Evolutionary conservation across 1,139 yeast species (phyloP).

Genomic region (Blastobotrys aristatus): DNA sequence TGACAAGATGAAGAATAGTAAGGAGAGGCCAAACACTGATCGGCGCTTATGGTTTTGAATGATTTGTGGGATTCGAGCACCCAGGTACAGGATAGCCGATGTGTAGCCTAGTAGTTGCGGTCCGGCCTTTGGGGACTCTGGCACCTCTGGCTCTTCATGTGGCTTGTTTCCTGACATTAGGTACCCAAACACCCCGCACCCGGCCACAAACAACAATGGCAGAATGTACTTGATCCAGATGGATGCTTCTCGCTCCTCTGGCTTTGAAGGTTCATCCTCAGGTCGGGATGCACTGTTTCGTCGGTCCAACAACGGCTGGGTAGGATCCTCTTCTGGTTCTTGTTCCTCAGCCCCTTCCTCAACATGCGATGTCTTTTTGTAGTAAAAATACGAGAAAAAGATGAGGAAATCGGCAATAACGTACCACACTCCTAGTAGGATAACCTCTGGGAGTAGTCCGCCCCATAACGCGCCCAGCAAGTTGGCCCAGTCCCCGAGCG

Average conservation of each 20-base stretch:
- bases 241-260: slow-evolving; percentile 18
- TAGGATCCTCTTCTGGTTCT: slow-evolving; percentile 18
- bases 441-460: slow-evolving; percentile 60
- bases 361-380: slow-evolving; percentile 19
- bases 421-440: slow-evolving; percentile 69
- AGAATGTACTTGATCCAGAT: slow-evolving; percentile 46
- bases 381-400: slow-evolving; percentile 56
- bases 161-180: slow-evolving; percentile 39
- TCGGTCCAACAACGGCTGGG: slow-evolving; percentile 25
- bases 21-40: slow-evolving; percentile 69
- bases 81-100: slow-evolving; percentile 64
- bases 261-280: slow-evolving; percentile 22
- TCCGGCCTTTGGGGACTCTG: slow-evolving; percentile 39
- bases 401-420: slow-evolving; percentile 63
- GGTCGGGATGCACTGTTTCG: slow-evolving; percentile 22
- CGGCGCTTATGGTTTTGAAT: slow-evolving; percentile 61
- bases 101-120: slow-evolving; percentile 70
- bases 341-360: slow-evolving; percentile 10
- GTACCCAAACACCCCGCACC: slow-evolving; percentile 63
- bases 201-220: slow-evolving; percentile 60
- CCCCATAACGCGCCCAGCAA: slow-evolving; percentile 71
- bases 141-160: slow-evolving; percentile 9
- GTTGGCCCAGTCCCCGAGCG: slow-evolving; percentile 66
- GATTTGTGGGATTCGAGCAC: slow-evolving; percentile 79
- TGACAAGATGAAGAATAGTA: slow-evolving; percentile 69